A percentile compares a stretch with the other conserved stretches of the same genome.
phyloP scores from a whole-genome alignment of 2,329 filamentous ascomycete species.

The Pseudogymnoascus sp. region DNA sequence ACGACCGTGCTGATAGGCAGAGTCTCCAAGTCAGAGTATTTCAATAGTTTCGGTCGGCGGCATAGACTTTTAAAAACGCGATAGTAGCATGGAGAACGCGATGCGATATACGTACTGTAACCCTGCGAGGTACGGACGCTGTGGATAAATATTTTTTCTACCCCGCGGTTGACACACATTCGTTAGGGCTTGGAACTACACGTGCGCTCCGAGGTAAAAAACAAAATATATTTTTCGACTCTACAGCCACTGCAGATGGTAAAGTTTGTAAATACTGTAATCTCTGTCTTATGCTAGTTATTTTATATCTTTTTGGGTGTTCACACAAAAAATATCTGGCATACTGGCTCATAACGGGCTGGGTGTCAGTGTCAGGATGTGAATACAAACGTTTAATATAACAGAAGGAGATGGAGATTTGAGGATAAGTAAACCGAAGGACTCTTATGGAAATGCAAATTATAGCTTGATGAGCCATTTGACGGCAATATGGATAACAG shows the following conservation, averaged over 20 bases:
- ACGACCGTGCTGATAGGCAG: background rate
- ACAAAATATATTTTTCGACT: background rate
- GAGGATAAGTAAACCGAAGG: background rate
- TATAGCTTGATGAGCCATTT: background rate
- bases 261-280: background rate
- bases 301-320: background rate
- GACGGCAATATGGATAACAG: background rate
- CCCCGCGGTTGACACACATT: background rate
- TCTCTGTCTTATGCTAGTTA: background rate
- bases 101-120: slow-evolving; percentile 7
- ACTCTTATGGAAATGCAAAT: background rate
- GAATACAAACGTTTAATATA: background rate
- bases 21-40: background rate
- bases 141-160: slow-evolving; percentile 6
- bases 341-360: background rate
- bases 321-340: background rate
- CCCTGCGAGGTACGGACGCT: slow-evolving; percentile 1
- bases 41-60: background rate
- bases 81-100: background rate
- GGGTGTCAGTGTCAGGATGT: background rate
- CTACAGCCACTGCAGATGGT: background rate
- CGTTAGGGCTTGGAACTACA: slow-evolving; percentile 5
- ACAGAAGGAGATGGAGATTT: background rate
- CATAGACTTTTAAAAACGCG: background rate
- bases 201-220: background rate